Base-by-base conservation (phyloP, 495 filamentous ascomycete genomes). In the Xylaria grammica region DNA sequence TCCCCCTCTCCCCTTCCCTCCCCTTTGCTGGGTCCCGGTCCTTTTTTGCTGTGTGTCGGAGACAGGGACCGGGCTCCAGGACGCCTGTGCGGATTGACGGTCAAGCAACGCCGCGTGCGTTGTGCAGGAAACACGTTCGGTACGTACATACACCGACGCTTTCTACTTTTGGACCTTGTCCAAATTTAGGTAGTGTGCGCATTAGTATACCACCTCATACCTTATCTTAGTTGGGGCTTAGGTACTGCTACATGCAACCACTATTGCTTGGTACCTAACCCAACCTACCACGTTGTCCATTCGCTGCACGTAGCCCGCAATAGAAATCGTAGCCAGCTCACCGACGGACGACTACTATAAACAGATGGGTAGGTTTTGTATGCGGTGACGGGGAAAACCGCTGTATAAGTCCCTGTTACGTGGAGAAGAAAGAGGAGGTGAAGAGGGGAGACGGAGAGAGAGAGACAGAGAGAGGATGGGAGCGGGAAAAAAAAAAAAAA, bases 21-120 rank as follows among this genome's bases (percentile, higher is more conserved):
- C 30, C 30, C 26, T 53, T 42, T 46, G 44, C 44, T 49, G 44
- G n/a, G n/a, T n/a, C n/a, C n/a, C 42, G 9, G 40, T 51, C 38
- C 38, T 62, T 13, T 48, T n/a, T 52, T 34, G 40, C 44, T 54
- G 20, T 34, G 44, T 58, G 53, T 65, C 48, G 63, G 56, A 46
- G 55, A 60, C 63, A 60, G 44, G 63, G 55, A 60, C 63, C 63
- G 63, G 62, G 63, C 46, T 51, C 55, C 54, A 60, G 48, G 30
- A 10, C 46, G 15, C 36, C 46, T 34, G 60, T 30, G 50, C 60
- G 49, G 60, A 55, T 60, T 53, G 63, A 65, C 54, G 55, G 63
- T 65, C 27, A 46, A 52, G 48, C 62, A 55, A 60, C 53, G 63
- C 63, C 63, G 63, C 46, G 48, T 54, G 48, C 55, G 63, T 51